phyloP scores from a whole-genome alignment of 2,329 filamentous ascomycete genomes.

The Dichotomopilus funicola region DNA sequence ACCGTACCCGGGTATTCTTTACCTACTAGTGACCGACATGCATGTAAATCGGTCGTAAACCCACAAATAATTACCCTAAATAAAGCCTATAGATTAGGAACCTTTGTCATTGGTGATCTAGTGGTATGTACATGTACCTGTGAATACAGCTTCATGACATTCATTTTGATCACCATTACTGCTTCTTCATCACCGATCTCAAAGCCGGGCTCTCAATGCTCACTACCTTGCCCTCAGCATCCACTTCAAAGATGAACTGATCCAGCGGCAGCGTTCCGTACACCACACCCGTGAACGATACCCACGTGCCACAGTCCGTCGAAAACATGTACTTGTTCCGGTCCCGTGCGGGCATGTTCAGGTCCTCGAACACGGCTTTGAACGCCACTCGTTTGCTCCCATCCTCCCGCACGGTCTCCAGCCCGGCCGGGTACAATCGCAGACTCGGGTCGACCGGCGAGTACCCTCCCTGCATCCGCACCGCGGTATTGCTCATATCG shows the following conservation, averaged over 20 bases:
- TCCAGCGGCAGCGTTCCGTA: slow-evolving; percentile 21
- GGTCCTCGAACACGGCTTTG: slow-evolving; percentile 22
- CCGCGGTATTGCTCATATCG: slow-evolving; percentile 16
- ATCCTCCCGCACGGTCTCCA: slow-evolving; percentile 16
- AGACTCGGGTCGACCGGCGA: slow-evolving; percentile 14
- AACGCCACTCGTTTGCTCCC: slow-evolving; percentile 16
- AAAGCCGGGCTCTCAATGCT: slow-evolving; percentile 20
- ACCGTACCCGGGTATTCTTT: no score
- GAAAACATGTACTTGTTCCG: slow-evolving; percentile 19
- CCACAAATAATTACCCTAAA: no score
- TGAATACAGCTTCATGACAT: neutral
- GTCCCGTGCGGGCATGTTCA: slow-evolving; percentile 9
- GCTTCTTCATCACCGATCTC: slow-evolving; percentile 18
- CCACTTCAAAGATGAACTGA: slow-evolving; percentile 22
- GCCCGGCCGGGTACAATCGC: slow-evolving; percentile 19
- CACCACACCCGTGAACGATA: slow-evolving; percentile 19
- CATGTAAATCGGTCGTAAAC: no score
- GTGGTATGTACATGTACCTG: no score
- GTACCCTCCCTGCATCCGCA: slow-evolving; percentile 19
- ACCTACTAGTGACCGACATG: no score
- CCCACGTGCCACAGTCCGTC: slow-evolving; percentile 23
- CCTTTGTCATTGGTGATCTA: no score
- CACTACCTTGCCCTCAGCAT: slow-evolving; percentile 12
- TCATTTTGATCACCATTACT: neutral
- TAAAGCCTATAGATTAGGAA: no score